phyloP scores from a whole-genome alignment of 257 asterid species.

The Osmanthus fragrans region DNA sequence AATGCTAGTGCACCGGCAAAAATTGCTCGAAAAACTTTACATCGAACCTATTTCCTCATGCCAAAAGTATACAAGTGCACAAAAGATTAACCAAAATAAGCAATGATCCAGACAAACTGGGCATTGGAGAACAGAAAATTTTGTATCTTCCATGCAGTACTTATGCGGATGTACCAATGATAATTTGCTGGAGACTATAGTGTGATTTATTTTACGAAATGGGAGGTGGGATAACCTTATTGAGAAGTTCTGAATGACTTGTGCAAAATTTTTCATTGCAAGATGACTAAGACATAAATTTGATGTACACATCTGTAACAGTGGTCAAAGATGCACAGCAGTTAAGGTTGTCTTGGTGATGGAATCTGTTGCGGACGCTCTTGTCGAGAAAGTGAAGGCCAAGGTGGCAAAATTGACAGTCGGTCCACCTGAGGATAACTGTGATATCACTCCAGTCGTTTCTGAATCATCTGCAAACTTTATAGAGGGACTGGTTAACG shows the following conservation, averaged over 20 bases:
- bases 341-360: slow-evolving; percentile 89
- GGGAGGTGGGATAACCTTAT: neutral
- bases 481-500: slow-evolving; percentile 85
- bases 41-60: neutral
- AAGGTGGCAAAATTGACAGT: slow-evolving; percentile 73
- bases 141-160: neutral
- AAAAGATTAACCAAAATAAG: neutral
- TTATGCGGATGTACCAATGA: neutral
- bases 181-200: neutral
- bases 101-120: neutral
- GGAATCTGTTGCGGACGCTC: slow-evolving; percentile 78
- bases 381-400: slow-evolving; percentile 80
- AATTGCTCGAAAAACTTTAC: neutral
- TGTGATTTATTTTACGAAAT: neutral
- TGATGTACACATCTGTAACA: neutral
- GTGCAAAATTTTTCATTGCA: too few species aligned
- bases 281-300: too few species aligned
- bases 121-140: neutral
- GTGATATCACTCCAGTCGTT: slow-evolving; percentile 88
- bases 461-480: slow-evolving; percentile 95
- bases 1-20: neutral
- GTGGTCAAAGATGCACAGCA: slow-evolving; percentile 94
- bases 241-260: neutral
- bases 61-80: neutral
- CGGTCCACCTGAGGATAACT: slow-evolving; percentile 74